Percentiles rank a stretch among this genome's conserved stretches.
These are phyloP conservation scores for Raffaelea albimanens DNA, from an alignment of 2,329 filamentous ascomycete species.

Conservation along the genomic window DNA sequence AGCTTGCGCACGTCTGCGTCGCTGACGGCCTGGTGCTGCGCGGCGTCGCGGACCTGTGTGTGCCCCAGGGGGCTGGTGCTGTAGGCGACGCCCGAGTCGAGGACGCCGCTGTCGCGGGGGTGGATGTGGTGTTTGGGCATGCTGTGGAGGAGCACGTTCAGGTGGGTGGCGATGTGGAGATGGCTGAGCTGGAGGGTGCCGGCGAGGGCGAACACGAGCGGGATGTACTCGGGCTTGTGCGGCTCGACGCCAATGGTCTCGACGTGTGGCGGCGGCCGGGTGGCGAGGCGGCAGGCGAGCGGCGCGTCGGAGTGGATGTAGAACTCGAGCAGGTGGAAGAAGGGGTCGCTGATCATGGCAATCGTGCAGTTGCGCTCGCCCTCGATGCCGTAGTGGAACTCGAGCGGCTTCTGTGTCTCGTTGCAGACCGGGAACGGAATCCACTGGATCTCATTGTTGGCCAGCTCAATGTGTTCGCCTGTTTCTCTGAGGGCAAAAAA, in stretches of 20 bases:
- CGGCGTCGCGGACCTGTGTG: slow-evolving; percentile 29
- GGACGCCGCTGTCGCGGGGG: slow-evolving; percentile 62
- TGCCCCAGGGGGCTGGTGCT: slow-evolving; percentile 63
- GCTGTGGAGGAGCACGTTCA: slow-evolving; percentile 80
- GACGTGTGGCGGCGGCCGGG: slow-evolving; percentile 54
- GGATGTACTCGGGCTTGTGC: slow-evolving; percentile 57
- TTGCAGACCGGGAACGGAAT: slow-evolving; percentile 85
- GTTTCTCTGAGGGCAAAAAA: slow-evolving; percentile 52
- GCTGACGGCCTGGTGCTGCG: slow-evolving; percentile 18
- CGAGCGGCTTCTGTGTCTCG: slow-evolving; percentile 73
- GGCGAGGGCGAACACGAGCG: slow-evolving; percentile 78
- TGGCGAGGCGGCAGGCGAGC: slow-evolving; percentile 79
- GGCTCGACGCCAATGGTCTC: slow-evolving; percentile 43
- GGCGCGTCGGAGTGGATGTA: slow-evolving; percentile 97
- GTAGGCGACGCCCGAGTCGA: slow-evolving; percentile 84
- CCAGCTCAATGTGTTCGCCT: slow-evolving; percentile 79
- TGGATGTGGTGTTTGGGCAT: slow-evolving; percentile 52
- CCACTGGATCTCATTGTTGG: slow-evolving; percentile 77
- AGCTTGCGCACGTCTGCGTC: slow-evolving; percentile 44
- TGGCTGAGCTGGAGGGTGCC: slow-evolving; percentile 84
- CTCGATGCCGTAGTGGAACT: slow-evolving; percentile 79
- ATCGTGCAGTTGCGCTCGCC: slow-evolving; percentile 78
- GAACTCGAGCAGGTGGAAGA: slow-evolving; percentile 89
- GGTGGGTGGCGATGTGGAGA: slow-evolving; percentile 78
- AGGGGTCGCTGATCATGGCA: slow-evolving; percentile 63